Evolutionary conservation across 73 alveolate genomes (phyloP).

Genomic region (Paramecium octaurelia): DNA sequence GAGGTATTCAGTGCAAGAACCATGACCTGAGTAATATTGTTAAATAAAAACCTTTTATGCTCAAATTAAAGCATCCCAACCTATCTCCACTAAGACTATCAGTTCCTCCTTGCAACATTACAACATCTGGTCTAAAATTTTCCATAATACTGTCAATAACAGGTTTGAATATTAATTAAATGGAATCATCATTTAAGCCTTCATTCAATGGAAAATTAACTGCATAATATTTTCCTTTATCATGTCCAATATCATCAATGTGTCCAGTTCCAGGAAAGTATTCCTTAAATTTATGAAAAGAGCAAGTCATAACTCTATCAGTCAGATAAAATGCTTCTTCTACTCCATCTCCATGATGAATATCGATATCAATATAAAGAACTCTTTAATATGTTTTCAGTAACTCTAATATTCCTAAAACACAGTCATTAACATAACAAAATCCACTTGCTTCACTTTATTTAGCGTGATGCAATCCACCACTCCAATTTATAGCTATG

Average conservation of each 20-base stretch:
- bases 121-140: conserved; percentile 77
- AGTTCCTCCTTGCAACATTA: conserved; percentile 63
- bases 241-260: conserved; percentile 94
- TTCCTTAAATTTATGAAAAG: conserved; percentile 97
- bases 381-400: conserved; percentile 84
- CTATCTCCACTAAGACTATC: conserved; percentile 97
- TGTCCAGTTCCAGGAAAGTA: conserved; percentile 99
- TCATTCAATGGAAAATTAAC: conserved; percentile 95
- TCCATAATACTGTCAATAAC: conserved; percentile 86
- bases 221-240: conserved; percentile 92
- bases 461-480: conserved; percentile 99
- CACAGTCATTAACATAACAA: conserved; percentile 98
- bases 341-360: conserved; percentile 99
- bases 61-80: conserved; percentile 94
- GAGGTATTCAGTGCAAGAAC: conserved; percentile 82
- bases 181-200: conserved; percentile 95
- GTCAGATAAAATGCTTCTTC: conserved; percentile 99
- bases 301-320: conserved; percentile 95
- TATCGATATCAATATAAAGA: conserved; percentile 95
- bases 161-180: conserved; percentile 82
- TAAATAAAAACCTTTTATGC: conserved; percentile 67
- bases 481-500: conserved; percentile 97
- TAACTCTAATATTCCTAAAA: conserved; percentile 89
- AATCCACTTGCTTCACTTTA: conserved; percentile 96
- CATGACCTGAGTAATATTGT: conserved; percentile 79